A percentile compares a stretch with the other conserved stretches of the same genome.
phyloP scores from a whole-genome alignment of 164 flowering plant species.

The Amborella trichopoda region DNA sequence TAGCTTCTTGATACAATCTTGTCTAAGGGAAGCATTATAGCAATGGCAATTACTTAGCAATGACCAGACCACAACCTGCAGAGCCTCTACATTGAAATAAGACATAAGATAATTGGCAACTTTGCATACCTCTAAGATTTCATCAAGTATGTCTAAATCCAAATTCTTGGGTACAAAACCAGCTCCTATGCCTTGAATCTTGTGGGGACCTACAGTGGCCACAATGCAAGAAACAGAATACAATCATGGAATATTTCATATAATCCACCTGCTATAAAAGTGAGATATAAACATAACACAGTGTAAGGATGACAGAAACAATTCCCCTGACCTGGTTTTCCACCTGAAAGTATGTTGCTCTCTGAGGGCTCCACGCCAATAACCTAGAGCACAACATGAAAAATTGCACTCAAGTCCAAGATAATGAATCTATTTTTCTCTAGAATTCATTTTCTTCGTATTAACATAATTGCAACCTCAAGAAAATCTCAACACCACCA shows the following conservation, averaged over 20 bases:
- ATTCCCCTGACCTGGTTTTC: conserved; percentile 66
- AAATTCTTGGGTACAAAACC: conserved; percentile 89
- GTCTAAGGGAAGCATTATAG: too few relatives aligned
- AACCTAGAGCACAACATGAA: conserved; percentile 25
- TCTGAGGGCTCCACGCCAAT: conserved; percentile 91
- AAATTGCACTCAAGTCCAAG: too few relatives aligned
- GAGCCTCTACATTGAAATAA: too few relatives aligned
- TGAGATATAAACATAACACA: neutral
- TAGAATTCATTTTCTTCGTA: too few relatives aligned
- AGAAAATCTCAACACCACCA: too few relatives aligned
- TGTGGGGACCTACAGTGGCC: conserved; percentile 75
- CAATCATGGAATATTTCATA: neutral
- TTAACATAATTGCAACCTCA: too few relatives aligned
- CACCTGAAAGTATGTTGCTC: conserved; percentile 89
- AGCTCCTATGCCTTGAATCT: conserved; percentile 98
- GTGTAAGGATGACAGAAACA: neutral
- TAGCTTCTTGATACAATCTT: too few relatives aligned
- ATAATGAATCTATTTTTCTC: too few relatives aligned
- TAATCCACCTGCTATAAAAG: neutral
- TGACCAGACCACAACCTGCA: too few relatives aligned
- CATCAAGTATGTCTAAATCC: conserved; percentile 65
- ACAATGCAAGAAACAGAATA: neutral
- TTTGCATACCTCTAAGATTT: conserved; percentile 80
- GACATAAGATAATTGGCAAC: too few relatives aligned
- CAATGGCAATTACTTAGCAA: too few relatives aligned